These are phyloP conservation scores for Colletotrichum sp. DNA, from an alignment of 2,329 filamentous ascomycete species.

Conservation along the genomic window DNA sequence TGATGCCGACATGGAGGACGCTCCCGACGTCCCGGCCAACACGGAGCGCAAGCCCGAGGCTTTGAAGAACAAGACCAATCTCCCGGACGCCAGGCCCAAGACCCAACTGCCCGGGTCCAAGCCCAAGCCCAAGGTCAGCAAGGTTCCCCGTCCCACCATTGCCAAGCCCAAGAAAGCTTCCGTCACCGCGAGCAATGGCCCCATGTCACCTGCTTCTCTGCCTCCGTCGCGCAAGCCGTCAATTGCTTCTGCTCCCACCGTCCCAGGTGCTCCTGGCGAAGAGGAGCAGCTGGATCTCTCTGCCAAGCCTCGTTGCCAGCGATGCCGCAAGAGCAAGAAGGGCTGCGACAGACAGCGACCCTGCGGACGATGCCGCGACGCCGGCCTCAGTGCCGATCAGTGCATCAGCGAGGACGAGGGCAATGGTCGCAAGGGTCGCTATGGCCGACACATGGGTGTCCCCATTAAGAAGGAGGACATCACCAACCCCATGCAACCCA, in stretches of 20 bases:
- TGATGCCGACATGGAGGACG: conserved; percentile 56
- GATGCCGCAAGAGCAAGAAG: conserved; percentile 99
- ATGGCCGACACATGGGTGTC: conserved; percentile 75
- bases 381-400: conserved; percentile 89
- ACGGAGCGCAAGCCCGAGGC: conserved; percentile 44
- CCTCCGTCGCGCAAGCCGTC: conserved; percentile 80
- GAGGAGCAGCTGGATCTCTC: conserved; percentile 93
- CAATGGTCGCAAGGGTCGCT: conserved; percentile 94
- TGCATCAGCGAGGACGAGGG: conserved; percentile 98
- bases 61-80: conserved; percentile 36
- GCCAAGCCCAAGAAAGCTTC: conserved; percentile 58
- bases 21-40: conserved; percentile 37
- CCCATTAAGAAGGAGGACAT: conserved; percentile 65
- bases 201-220: conserved; percentile 70
- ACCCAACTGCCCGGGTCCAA: conserved; percentile 36
- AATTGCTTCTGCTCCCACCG: conserved; percentile 60
- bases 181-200: conserved; percentile 29
- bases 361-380: conserved; percentile 94
- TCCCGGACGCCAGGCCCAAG: conserved; percentile 44
- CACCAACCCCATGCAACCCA: conserved; percentile 36
- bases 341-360: conserved; percentile 96
- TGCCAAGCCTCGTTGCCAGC: conserved; percentile 94
- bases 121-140: conserved; percentile 50
- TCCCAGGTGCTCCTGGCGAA: conserved; percentile 68
- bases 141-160: conserved; percentile 39